Evolutionary conservation across 768 basidiomycete species (phyloP).

Genomic region (Mycena albidolilacea): DNA sequence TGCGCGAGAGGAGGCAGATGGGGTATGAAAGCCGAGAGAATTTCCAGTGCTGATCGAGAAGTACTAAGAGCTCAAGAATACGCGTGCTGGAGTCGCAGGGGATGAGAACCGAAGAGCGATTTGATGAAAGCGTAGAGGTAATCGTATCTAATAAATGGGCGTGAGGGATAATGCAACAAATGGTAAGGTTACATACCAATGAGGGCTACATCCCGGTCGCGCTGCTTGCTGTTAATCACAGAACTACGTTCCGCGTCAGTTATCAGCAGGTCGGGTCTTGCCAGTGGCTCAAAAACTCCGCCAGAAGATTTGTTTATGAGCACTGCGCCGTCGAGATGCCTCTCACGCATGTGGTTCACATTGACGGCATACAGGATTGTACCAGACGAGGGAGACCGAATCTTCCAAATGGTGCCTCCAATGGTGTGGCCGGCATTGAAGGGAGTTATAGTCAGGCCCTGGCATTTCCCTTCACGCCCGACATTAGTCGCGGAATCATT

Average conservation of each 20-base stretch:
- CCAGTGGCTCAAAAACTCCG: conserved; percentile 87
- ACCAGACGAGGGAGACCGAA: conserved; percentile 96
- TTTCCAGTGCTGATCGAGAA: conserved; percentile 98
- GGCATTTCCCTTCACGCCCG: conserved; percentile 79
- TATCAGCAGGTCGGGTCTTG: conserved; percentile 93
- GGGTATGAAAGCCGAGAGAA: conserved; percentile 88
- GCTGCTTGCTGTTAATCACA: conserved; percentile 87
- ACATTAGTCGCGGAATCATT: conserved; percentile 28
- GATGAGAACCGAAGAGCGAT: conserved; percentile 86
- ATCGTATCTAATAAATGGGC: conserved; percentile 77
- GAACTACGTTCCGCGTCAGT: conserved; percentile 91
- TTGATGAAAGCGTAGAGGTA: conserved; percentile 81
- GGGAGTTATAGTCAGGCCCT: conserved; percentile 94
- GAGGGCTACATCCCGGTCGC: conserved; percentile 91
- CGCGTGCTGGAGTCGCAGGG: conserved; percentile 96
- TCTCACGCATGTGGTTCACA: conserved; percentile 96
- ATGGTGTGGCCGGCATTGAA: conserved; percentile 96
- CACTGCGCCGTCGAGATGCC: conserved; percentile 95
- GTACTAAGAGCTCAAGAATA: conserved; percentile 94
- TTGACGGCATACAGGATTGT: conserved; percentile 96
- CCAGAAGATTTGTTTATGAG: conserved; percentile 82
- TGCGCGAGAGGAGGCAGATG: conserved; percentile 93
- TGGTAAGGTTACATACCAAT: conserved; percentile 69
- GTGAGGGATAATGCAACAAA: conserved; percentile 24
- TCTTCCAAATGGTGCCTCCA: conserved; percentile 98